Conservation (phyloP, 208 protist genomes). For the Angomonas desouzai region DNA sequence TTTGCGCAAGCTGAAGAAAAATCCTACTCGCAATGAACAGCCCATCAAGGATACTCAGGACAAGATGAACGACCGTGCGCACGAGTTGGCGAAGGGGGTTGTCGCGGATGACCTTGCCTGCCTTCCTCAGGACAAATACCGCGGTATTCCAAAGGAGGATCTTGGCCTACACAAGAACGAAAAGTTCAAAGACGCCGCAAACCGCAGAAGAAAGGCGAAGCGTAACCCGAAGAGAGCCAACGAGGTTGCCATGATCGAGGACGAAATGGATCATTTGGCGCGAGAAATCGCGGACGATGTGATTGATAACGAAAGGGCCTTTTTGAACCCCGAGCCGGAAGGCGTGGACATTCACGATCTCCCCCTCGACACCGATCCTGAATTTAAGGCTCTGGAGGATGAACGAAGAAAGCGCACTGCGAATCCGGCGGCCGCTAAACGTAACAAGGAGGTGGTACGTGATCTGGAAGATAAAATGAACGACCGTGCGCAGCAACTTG, state of each 20-base stretch:
- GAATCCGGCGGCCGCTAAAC: conserved; percentile 51
- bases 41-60: conserved; percentile 59
- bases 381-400: conserved; percentile 70
- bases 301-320: conserved; percentile 54
- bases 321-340: conserved; percentile 73
- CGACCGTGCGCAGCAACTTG: conserved; percentile 12
- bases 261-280: conserved; percentile 62
- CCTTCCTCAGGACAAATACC: conserved; percentile 49
- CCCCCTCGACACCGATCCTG: conserved; percentile 69
- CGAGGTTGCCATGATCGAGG: conserved; percentile 20
- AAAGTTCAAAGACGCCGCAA: conserved; percentile 60
- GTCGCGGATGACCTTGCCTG: conserved; percentile 53
- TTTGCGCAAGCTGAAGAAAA: conserved; percentile 65
- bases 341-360: conserved; percentile 69
- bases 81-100: conserved; percentile 56
- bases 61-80: conserved; percentile 71
- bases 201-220: conserved; percentile 31
- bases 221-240: conserved; percentile 4
- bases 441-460: conserved; percentile 62
- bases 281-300: conserved; percentile 62
- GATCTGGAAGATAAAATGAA: conserved; percentile 72
- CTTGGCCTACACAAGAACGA: conserved; percentile 62
- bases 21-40: conserved; percentile 45
- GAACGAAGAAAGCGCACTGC: conserved; percentile 53
- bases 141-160: conserved; percentile 64